Percentiles rank a stretch among this genome's conserved stretches.
phyloP scores from a whole-genome alignment of 305 asterid genomes.

The Solanum aculeatissimum region DNA sequence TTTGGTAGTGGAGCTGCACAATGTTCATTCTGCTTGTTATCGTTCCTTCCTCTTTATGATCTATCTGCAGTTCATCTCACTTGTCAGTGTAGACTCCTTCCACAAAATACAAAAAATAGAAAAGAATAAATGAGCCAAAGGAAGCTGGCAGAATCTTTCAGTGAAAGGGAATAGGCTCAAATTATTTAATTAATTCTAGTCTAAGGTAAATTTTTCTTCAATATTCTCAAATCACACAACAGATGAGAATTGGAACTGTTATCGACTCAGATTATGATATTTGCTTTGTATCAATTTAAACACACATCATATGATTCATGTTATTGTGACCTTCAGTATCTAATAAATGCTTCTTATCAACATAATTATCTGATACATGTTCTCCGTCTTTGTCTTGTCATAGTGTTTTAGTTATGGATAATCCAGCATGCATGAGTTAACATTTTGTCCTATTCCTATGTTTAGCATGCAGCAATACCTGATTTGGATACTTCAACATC shows the following conservation, averaged over 20 bases:
- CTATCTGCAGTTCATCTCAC: not conserved
- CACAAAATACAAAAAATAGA: not conserved
- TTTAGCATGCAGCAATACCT: constrained; percentile 75
- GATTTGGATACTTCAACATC: constrained; percentile 74
- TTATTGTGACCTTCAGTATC: not conserved
- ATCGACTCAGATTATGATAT: not conserved
- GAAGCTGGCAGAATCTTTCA: not conserved
- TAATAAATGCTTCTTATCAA: not conserved
- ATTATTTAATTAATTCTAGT: not conserved
- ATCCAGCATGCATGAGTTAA: not conserved
- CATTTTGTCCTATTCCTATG: not conserved
- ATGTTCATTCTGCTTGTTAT: not conserved
- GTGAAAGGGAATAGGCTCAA: not conserved
- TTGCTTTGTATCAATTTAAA: not conserved
- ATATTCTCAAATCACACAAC: not conserved
- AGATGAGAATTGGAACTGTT: not conserved
- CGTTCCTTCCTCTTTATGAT: not conserved
- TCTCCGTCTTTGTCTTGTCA: not conserved
- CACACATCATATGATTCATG: not conserved
- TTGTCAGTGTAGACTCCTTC: not conserved
- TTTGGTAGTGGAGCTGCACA: not conserved
- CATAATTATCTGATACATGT: not conserved
- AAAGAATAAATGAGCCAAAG: not conserved
- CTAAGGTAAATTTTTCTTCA: not conserved
- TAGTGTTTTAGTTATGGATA: not conserved